These are phyloP conservation scores for Phlebopus sp. DNA, from an alignment of 1,284 basidiomycete species.

Conservation along the genomic window DNA sequence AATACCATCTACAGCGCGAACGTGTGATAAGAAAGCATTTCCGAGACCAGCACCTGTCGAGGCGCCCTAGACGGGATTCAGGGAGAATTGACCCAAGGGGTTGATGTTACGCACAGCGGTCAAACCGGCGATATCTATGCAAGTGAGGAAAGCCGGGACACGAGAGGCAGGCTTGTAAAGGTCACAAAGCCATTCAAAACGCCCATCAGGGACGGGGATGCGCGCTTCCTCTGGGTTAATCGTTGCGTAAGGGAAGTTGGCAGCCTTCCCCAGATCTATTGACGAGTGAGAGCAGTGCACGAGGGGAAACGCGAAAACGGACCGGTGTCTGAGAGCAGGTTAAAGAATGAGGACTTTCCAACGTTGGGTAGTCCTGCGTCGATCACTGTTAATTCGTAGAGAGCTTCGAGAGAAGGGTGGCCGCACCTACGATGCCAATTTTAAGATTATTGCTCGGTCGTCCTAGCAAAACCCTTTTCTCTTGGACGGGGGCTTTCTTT, in stretches of 20 bases:
- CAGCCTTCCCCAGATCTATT: constrained; percentile 91
- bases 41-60: constrained; percentile 98
- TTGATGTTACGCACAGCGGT: constrained; percentile 66
- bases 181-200: constrained; percentile 93
- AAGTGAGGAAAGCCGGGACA: constrained; percentile 94
- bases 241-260: constrained; percentile 98
- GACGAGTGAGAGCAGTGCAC: constrained; percentile 7
- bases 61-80: constrained; percentile 63
- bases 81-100: constrained; percentile 7
- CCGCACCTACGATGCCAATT: constrained; percentile 94
- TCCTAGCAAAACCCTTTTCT: constrained; percentile 86
- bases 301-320: constrained; percentile 12
- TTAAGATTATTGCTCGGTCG: constrained; percentile 92
- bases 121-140: constrained; percentile 98
- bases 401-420: constrained; percentile 14
- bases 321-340: constrained; percentile 91
- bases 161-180: constrained; percentile 88
- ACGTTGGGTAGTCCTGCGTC: constrained; percentile 84
- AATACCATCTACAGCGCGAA: constrained; percentile 98
- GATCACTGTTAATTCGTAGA: constrained; percentile 15
- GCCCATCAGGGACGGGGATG: constrained; percentile 93
- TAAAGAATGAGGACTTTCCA: constrained; percentile 94
- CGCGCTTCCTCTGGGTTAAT: constrained; percentile 93
- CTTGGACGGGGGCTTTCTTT: constrained; percentile 69
- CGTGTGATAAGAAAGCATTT: constrained; percentile 97